These are phyloP conservation scores for Paramecium biaurelia DNA, from an alignment of 73 alveolate genomes.

Conservation along the genomic window DNA sequence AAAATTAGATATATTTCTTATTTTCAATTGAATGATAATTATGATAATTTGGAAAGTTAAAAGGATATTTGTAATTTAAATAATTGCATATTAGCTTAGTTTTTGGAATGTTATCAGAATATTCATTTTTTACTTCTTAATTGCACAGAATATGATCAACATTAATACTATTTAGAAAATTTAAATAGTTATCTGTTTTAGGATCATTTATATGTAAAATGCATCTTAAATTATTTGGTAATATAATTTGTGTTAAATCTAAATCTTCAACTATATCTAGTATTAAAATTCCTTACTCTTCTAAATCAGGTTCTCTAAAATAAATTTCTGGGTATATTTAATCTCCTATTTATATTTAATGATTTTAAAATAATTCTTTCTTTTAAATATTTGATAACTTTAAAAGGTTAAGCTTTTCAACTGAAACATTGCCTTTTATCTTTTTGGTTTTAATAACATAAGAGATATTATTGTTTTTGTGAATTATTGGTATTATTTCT, in stretches of 20 bases:
- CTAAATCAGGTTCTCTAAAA: not conserved
- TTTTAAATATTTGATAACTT: not conserved
- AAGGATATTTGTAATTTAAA: not conserved
- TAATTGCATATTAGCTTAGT: not conserved
- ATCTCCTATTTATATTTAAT: not conserved
- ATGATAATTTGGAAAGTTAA: not conserved
- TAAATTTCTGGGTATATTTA: not conserved
- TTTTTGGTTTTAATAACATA: not conserved
- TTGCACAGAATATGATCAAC: not conserved
- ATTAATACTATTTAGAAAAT: not conserved
- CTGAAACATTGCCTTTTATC: not conserved
- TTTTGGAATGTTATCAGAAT: not conserved
- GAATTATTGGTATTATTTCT: not conserved
- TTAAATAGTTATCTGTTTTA: not conserved
- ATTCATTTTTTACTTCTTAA: not conserved
- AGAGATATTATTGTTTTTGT: not conserved
- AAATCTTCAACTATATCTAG: not conserved
- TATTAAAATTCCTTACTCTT: not conserved
- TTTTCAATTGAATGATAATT: not conserved
- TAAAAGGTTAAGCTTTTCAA: not conserved
- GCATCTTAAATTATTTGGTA: not conserved
- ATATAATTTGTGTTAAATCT: not conserved
- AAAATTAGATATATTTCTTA: not conserved
- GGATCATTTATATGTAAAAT: not conserved
- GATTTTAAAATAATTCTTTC: slow-evolving; percentile 8